phyloP scores from a whole-genome alignment of 2,329 filamentous ascomycete species.

The Exophiala bonariae region DNA sequence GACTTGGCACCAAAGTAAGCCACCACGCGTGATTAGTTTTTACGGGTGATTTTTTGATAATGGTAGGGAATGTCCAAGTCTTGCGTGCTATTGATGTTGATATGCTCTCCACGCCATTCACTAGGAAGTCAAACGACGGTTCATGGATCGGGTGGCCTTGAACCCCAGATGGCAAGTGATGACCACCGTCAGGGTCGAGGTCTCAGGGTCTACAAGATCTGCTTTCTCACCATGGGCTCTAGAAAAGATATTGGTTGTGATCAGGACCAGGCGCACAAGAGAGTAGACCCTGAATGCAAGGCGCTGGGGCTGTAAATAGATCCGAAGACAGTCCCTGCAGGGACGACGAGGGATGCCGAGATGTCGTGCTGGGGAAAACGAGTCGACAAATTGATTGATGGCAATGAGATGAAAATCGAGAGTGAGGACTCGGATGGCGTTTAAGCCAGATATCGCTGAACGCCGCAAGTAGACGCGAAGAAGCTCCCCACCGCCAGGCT shows the following conservation, averaged over 20 bases:
- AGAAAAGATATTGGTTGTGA: constrained; percentile 11
- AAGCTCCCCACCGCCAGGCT: constrained; percentile 8
- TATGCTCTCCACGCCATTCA: no score
- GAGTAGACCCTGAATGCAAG: constrained; percentile 9
- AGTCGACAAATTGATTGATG: constrained; percentile 5
- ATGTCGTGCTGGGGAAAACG: constrained; percentile 9
- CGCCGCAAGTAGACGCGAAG: constrained; percentile 13
- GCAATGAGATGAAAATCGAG: constrained; percentile 11
- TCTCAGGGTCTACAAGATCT: constrained; percentile 18
- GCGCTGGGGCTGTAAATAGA: no score
- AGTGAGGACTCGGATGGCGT: constrained; percentile 8
- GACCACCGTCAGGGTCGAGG: constrained; percentile 5
- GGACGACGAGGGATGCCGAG: constrained; percentile 2
- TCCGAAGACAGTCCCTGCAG: no score
- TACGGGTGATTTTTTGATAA: no score
- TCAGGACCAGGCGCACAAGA: background rate
- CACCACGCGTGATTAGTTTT: no score
- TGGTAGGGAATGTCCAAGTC: no score
- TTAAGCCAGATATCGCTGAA: constrained; percentile 9
- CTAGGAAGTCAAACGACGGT: no score
- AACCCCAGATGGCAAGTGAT: constrained; percentile 11
- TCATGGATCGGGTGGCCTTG: constrained; percentile 1
- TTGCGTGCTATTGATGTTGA: no score
- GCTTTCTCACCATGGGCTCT: constrained; percentile 8
- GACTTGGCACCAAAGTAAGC: no score